Base-by-base conservation (phyloP, 257 asterid species). In the Lithospermum erythrorhizon region DNA sequence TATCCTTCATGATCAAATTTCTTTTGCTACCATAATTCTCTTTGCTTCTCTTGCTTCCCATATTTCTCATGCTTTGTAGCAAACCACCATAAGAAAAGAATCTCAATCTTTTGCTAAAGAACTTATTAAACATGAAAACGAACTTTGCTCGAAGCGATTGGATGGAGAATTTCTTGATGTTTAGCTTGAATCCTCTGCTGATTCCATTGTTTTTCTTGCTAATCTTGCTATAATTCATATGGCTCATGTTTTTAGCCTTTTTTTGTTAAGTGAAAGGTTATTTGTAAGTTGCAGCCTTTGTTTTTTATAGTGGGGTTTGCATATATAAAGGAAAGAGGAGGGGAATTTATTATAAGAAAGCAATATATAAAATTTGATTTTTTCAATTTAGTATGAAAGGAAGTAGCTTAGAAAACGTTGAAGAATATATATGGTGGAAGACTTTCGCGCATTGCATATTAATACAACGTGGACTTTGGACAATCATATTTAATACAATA, bases 181-280 rank as follows among this genome's bases (percentile, higher is more conserved):
- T 81, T 25, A 81, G 15, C 64, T 76, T 69, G 65, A 78, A 70
- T 9, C 87, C 87, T 71, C 71, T 61, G 32, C 6, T 7, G 71
- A 27, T 29, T 18, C 76, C 73, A 18, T 62, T 57, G 35, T 79
- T 67, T 35, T 66, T 78, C 45, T 35, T 68, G 19, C 76, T 64
- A n/a, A 66, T 81, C 32, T 81, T 78, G 17, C 61, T 65, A 24
- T 74, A 81, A 54, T 72, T 71, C 74, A 72, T 67, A 21, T 51
- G 53, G 47, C 63, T 61, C 79, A 68, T 66, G 21, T 15, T 14
- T 66, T 14, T 1, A 11, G 21, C 29, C 0, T 2, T 55, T 9
- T 45, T 27, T 53, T 30, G 54, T 5, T 4, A 41, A 41, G 14
- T 41, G 49, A 41, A 41, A 41, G 49, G 6, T 27, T 27, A 3